phyloP scores from a whole-genome alignment of 805 yeast species.

The Metschnikowia baotianmanensis region DNA sequence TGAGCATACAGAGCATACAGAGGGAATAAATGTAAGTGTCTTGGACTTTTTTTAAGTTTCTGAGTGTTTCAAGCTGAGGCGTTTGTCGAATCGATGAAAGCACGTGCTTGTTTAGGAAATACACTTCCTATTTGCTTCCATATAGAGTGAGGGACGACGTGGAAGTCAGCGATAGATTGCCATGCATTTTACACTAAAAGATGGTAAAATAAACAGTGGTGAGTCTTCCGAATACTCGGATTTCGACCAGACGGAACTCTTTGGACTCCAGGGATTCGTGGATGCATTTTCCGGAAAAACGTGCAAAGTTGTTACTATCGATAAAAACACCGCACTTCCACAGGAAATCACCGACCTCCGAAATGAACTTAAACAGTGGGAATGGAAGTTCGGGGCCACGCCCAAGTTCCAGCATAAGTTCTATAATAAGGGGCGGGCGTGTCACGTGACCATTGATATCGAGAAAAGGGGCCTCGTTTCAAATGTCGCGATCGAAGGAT shows the following conservation, averaged over 20 bases:
- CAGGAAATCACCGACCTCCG: conserved; percentile 41
- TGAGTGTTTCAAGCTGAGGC: too few relatives aligned
- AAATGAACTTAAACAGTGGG: conserved; percentile 51
- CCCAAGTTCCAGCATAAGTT: conserved; percentile 66
- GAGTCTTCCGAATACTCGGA: background rate
- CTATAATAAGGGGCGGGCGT: conserved; percentile 28
- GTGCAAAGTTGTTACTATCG: conserved; percentile 21
- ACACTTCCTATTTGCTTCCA: too few relatives aligned
- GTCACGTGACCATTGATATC: conserved; percentile 41
- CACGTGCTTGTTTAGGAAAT: too few relatives aligned
- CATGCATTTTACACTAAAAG: too few relatives aligned
- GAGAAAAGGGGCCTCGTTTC: conserved; percentile 39
- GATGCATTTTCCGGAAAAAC: conserved; percentile 14
- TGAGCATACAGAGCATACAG: too few relatives aligned
- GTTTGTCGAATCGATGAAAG: too few relatives aligned
- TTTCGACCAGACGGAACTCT: conserved; percentile 30
- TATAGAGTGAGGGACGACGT: too few relatives aligned
- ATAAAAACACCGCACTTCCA: conserved; percentile 28
- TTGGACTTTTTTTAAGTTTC: too few relatives aligned
- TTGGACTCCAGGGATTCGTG: conserved; percentile 34
- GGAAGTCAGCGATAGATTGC: too few relatives aligned
- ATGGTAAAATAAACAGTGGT: conserved; percentile 3
- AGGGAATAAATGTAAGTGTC: too few relatives aligned
- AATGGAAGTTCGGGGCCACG: conserved; percentile 75
- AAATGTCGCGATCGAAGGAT: background rate